Base-by-base conservation (phyloP, 805 yeast species). In the Suhomyces kilbournensis region DNA sequence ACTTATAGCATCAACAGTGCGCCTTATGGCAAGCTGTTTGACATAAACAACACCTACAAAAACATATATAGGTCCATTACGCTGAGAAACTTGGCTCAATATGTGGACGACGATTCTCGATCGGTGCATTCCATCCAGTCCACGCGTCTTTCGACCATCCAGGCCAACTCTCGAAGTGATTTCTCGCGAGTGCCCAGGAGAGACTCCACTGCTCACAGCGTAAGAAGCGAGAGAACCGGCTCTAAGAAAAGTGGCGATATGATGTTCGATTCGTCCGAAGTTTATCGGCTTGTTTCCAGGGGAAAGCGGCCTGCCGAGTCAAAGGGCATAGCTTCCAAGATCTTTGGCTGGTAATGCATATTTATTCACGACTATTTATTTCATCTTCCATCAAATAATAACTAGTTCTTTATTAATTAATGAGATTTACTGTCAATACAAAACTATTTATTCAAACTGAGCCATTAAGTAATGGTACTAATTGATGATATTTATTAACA, bases 271-370 rank as follows among this genome's bases (percentile, higher is more conserved):
- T 56, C 64, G 3, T 43, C 57, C 4, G 66, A 64, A 15, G 67
- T 63, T 7, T 64, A 58, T 51, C 50, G 55, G 43, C 53, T 60
- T 17, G 48, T 61, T 22, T 32, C 48, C 4, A 60, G 59, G 35
- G 58, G 55, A 17, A 44, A 47, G 32, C 42, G 38, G 2, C 35
- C 32, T 14, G 44, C 12, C 30, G 52, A 53, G 22, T 19, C 45
- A 19, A 46, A 40, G 25, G 42, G 69, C 7, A 57, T 68, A 46
- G 61, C 71, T 9, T 59, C 68, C 2, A 57, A 73, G 44, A 55
- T 74, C 9, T 74, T 74, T 59, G 78, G 78, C 5, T 74, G 79
- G 78, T 74, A 44, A 38, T n/a, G 26, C 17, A 15, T 35, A 35
- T 35, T 35, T 38, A 38, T 38, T 38, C 20, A 38, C 23, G 22